Base-by-base conservation (phyloP, 2,329 filamentous ascomycete genomes). In the Colletotrichum simmondsii region DNA sequence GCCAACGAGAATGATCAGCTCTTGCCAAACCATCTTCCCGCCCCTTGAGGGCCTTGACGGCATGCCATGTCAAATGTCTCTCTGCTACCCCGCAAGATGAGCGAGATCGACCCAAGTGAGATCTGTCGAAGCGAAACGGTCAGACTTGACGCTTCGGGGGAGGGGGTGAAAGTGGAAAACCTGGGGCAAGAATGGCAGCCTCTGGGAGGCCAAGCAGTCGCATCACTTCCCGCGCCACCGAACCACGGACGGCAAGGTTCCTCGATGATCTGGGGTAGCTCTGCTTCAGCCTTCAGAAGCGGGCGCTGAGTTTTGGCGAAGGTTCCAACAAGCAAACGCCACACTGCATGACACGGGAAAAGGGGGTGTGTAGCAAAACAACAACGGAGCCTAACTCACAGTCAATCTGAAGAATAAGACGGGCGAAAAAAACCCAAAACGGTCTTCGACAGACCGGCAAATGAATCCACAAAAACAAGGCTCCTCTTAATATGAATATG, bases 121-220 rank as follows among this genome's bases (percentile, higher is more conserved):
- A 65, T 64, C 65, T 69, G 65, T 56, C 30, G 49, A 52, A 49
- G 26, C 58, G 32, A 68, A 72, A 70, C 70, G 70, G 70, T 72
- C 65, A 49, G 65, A 72, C 37, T 42, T 42, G 37, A 42, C 60
- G 54, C 60, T 35, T 70, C 32, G 59, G 60, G 69, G 66, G 12
- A 56, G 30, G 37, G 65, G n/a, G 54, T 65, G 59, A 26, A 30
- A 60, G 32, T 54, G 16, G 60, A 14, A 16, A 72, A 65, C 52
- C 66, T 68, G 66, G 59, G 70, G 59, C 65, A 46, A 59, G 52
- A 60, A 59, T 19, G 58, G 24, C 53, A 59, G 54, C 60, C 28
- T 53, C 60, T 7, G 12, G 57, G 54, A 71, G 52, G 69, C 69
- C 49, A 62, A 69, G 59, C 30, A 56, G 59, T 69, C 59, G 58